phyloP scores from a whole-genome alignment of 2,329 filamentous ascomycete species.

The Exophiala sp. region DNA sequence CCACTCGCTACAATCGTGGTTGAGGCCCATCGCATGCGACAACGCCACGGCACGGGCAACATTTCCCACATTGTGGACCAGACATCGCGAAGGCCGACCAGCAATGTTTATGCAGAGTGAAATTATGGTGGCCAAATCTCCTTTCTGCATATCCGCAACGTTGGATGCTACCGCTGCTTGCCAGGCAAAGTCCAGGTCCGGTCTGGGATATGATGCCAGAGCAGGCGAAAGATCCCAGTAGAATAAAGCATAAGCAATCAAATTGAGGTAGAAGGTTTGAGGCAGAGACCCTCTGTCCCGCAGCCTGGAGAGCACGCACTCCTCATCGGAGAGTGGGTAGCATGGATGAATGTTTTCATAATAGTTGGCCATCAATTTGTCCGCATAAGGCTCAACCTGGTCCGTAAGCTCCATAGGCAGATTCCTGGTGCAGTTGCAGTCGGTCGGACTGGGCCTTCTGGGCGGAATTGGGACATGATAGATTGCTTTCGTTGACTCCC shows the following conservation, averaged over 20 bases:
- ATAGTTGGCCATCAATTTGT: constrained; percentile 53
- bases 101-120: constrained; percentile 58
- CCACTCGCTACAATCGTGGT: constrained; percentile 54
- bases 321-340: constrained; percentile 59
- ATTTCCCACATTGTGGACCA: constrained; percentile 47
- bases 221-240: constrained; percentile 54
- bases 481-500: constrained; percentile 37
- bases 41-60: constrained; percentile 53
- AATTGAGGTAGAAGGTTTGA: constrained; percentile 54
- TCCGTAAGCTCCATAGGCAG: constrained; percentile 54
- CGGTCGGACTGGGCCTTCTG: constrained; percentile 35
- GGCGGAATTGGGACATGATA: constrained; percentile 38
- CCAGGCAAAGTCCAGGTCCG: constrained; percentile 60
- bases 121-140: constrained; percentile 57
- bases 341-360: constrained; percentile 56
- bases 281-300: constrained; percentile 49
- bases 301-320: constrained; percentile 51
- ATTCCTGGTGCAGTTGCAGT: constrained; percentile 48
- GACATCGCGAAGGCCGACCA: constrained; percentile 47
- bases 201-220: constrained; percentile 47
- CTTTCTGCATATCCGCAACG: constrained; percentile 55
- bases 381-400: constrained; percentile 54
- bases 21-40: constrained; percentile 54
- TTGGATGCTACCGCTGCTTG: constrained; percentile 60
- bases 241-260: constrained; percentile 57